Conservation (phyloP, 192 early-diverging fungal species). For the Backusella tuberculispora region DNA sequence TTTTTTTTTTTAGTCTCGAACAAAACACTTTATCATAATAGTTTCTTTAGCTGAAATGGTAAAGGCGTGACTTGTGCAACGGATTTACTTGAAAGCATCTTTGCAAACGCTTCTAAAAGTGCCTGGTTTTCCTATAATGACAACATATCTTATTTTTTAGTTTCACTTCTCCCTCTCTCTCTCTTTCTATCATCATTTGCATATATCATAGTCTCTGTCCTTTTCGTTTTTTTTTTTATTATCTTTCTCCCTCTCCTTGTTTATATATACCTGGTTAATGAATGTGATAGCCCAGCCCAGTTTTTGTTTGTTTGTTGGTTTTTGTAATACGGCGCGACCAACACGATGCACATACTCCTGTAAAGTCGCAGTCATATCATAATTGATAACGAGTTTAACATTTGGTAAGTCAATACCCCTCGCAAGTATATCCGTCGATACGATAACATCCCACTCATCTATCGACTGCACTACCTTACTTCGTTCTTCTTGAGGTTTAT, state of each 20-base stretch:
- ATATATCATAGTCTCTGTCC: too few relatives aligned
- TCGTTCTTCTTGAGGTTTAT: conserved; percentile 53
- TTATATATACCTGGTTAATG: conserved; percentile 49
- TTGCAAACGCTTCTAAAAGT: conserved; percentile 50
- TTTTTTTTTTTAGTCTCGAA: conserved; percentile 8
- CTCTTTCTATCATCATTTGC: too few relatives aligned
- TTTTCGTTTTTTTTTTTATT: too few relatives aligned
- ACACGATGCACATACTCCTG: conserved; percentile 62
- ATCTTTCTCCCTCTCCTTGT: neutral
- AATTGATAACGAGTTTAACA: conserved; percentile 58
- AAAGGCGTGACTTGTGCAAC: conserved; percentile 53
- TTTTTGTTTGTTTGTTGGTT: conserved; percentile 28
- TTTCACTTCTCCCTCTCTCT: too few relatives aligned
- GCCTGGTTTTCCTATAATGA: conserved; percentile 45
- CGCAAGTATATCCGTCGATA: conserved; percentile 56
- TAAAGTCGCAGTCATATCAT: conserved; percentile 62
- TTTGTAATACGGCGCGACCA: conserved; percentile 47
- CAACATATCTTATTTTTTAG: neutral
- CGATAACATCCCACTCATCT: conserved; percentile 45
- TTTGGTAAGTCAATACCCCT: conserved; percentile 54
- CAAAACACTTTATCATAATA: conserved; percentile 21
- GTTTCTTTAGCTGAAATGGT: conserved; percentile 44
- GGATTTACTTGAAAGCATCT: conserved; percentile 45
- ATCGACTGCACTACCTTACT: conserved; percentile 37
- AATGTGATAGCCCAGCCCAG: conserved; percentile 61